Evolutionary conservation across 2,329 filamentous ascomycete species (phyloP), one percentile per base, ranked within the genome.

Genomic region (Xylaria hypoxylon): DNA sequence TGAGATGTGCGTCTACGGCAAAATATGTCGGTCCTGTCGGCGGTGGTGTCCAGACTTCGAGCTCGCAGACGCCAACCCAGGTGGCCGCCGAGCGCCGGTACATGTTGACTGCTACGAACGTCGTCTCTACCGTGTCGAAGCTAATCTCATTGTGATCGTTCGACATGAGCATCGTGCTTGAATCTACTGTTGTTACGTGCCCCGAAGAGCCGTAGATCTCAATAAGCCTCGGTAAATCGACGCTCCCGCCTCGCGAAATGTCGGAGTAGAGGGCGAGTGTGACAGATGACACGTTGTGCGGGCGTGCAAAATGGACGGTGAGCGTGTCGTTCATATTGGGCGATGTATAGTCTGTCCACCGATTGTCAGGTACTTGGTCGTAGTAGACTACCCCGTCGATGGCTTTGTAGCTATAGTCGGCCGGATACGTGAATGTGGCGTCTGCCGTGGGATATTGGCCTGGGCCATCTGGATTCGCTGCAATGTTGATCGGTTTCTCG

Each of bases 311-410:
- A 64, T 72, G 75, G 64, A 79, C 60, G 58, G 72, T 76, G 7
- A 77, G 71, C n/a, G 74, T 79, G 68, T 80, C 77, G 51, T 78
- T 76, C 13, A 53, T 17, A 53, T 77, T 76, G 47, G 77, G 72
- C 19, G 77, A 77, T 42, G 73, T 56, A 63, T 79, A 78, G 56
- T 80, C 77, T 2, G 78, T 80, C 79, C 79, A 80, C 10, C 79
- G 72, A 73, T 83, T 80, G 67, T 80, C 68, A 15, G 79, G 80
- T 0, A 78, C 74, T 3, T 70, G 66, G 63, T 81, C 79, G 62
- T 81, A 76, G 70, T 77, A 83, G 11, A 83, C 64, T 28, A 81
- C 77, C 10, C 81, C 80, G 62, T 83, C 80, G 63, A 80, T 82
- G 22, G 78, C 77, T 59, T 80, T 78, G 71, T 76, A 80, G 6